Evolutionary conservation across 306 rosid genomes (phyloP).

Genomic region (Vigna mungo): DNA sequence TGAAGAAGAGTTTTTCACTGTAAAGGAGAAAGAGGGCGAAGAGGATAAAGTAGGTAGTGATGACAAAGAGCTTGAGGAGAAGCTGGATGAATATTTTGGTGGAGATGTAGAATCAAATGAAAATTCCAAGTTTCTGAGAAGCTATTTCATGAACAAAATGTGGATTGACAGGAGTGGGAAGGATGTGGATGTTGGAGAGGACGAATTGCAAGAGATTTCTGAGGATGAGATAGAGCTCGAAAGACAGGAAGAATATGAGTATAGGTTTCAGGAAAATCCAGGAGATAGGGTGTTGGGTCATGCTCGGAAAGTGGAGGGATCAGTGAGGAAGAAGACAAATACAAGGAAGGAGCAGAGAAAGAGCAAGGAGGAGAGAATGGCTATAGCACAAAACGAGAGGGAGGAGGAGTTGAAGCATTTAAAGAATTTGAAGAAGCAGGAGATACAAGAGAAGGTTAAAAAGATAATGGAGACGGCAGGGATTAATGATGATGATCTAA

Average conservation of each 20-base stretch:
- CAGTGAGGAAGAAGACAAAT: slow-evolving; percentile 85
- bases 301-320: slow-evolving; percentile 72
- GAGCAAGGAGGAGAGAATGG: slow-evolving; percentile 91
- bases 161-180: slow-evolving; percentile 61
- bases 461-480: slow-evolving; percentile 82
- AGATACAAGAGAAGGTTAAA: slow-evolving; percentile 71
- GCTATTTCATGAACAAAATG: slow-evolving; percentile 66
- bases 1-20: slow-evolving; percentile 61
- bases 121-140: slow-evolving; percentile 59
- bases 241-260: slow-evolving; percentile 84
- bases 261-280: slow-evolving; percentile 76
- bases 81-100: slow-evolving; percentile 74
- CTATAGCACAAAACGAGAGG: slow-evolving; percentile 76
- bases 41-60: slow-evolving; percentile 46
- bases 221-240: slow-evolving; percentile 79
- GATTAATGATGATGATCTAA: slow-evolving; percentile 63
- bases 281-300: slow-evolving; percentile 83
- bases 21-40: slow-evolving; percentile 51
- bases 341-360: slow-evolving; percentile 86
- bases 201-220: slow-evolving; percentile 64
- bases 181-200: slow-evolving; percentile 51
- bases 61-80: slow-evolving; percentile 55
- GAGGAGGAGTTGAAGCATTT: slow-evolving; percentile 90
- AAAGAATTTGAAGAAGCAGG: slow-evolving; percentile 92
- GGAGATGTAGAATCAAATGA: slow-evolving; percentile 58